Evolutionary conservation across 2,329 filamentous ascomycete genomes (phyloP).

Genomic region (Exserohilum turcica): DNA sequence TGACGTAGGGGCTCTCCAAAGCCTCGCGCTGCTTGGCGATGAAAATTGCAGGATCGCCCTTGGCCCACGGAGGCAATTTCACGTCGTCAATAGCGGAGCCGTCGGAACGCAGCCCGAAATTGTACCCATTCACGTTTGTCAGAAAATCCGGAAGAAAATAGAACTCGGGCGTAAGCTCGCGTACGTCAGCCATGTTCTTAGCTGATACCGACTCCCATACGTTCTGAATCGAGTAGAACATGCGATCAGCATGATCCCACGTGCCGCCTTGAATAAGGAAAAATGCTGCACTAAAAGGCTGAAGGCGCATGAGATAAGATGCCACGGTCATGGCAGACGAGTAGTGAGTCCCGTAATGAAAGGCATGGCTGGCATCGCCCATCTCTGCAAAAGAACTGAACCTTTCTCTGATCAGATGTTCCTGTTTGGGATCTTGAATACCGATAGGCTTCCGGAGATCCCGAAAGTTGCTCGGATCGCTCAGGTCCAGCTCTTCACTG

Average conservation of each 20-base stretch:
- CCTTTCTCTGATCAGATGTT: conserved; percentile 79
- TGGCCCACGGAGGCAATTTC: conserved; percentile 91
- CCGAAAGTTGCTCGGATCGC: conserved; percentile 81
- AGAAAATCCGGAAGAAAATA: conserved; percentile 96
- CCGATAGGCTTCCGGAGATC: conserved; percentile 97
- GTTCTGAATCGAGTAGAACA: conserved; percentile 91
- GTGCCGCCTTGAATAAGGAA: conserved; percentile 91
- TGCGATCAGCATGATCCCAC: conserved; percentile 92
- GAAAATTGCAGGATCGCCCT: conserved; percentile 93
- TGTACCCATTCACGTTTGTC: conserved; percentile 90
- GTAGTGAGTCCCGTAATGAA: conserved; percentile 98
- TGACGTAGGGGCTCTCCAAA: conserved; percentile 90
- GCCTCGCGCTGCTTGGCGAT: conserved; percentile 96
- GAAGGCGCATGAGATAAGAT: conserved; percentile 91
- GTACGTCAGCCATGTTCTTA: conserved; percentile 90
- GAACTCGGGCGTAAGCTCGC: conserved; percentile 95
- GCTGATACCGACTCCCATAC: conserved; percentile 89
- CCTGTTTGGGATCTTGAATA: conserved; percentile 77
- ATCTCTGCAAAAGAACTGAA: conserved; percentile 91
- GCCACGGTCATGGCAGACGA: conserved; percentile 99
- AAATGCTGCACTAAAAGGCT: conserved; percentile 96
- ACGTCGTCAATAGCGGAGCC: conserved; percentile 83
- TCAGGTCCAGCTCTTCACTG: conserved; percentile 87
- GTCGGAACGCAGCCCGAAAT: conserved; percentile 87
- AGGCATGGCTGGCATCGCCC: conserved; percentile 76